Conservation (phyloP, 1,284 basidiomycete species). For the Ustilago cynodontis region DNA sequence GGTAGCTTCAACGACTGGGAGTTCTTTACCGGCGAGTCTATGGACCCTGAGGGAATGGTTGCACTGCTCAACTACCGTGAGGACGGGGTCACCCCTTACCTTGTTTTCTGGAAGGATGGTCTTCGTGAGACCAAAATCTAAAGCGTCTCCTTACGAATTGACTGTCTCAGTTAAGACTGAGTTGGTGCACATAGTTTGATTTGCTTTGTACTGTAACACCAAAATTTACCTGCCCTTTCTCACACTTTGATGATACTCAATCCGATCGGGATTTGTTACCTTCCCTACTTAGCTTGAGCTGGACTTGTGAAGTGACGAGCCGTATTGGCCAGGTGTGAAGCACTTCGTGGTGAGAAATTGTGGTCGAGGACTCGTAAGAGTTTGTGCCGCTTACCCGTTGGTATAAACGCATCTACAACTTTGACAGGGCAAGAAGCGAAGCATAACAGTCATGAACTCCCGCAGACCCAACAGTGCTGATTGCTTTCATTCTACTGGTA, state of each 20-base stretch:
- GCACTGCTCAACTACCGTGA: conserved; percentile 72
- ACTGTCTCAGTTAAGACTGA: neutral
- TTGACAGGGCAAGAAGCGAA: too few species aligned
- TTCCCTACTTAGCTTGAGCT: too few species aligned
- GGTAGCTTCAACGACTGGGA: conserved; percentile 91
- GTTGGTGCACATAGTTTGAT: too few species aligned
- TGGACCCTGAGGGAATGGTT: conserved; percentile 71
- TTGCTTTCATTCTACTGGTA: too few species aligned
- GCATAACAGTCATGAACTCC: too few species aligned
- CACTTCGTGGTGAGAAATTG: too few species aligned
- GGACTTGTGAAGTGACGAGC: too few species aligned
- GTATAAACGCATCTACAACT: too few species aligned
- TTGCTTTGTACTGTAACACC: conserved; percentile 6
- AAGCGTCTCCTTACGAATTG: conserved; percentile 6
- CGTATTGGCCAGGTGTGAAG: too few species aligned
- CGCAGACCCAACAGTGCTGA: too few species aligned
- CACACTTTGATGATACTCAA: neutral
- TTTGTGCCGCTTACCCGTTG: too few species aligned
- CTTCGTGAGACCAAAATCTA: conserved; percentile 69
- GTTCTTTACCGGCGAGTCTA: conserved; percentile 84
- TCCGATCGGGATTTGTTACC: neutral
- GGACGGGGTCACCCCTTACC: conserved; percentile 78
- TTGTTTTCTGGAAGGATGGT: conserved; percentile 70
- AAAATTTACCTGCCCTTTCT: neutral
- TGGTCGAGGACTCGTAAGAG: too few species aligned